Percentiles rank a stretch among this genome's conserved stretches.
Evolutionary conservation across 2,329 filamentous ascomycete genomes (phyloP).

Genomic region (Juglanconis juglandina): DNA sequence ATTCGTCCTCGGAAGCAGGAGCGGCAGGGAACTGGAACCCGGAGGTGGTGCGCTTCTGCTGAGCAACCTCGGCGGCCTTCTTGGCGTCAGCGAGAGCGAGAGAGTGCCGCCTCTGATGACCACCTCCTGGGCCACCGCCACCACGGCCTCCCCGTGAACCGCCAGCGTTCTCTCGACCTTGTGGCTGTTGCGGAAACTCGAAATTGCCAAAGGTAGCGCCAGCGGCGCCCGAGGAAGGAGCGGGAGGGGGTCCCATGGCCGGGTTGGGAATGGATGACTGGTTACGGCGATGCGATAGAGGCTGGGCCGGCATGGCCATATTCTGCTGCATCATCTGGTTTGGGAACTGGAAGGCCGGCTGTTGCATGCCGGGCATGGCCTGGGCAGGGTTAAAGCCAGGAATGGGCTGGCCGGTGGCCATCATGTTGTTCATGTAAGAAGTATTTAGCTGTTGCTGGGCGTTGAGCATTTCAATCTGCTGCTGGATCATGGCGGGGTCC

Average conservation of each 20-base stretch:
- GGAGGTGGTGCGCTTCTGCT: conserved; percentile 92
- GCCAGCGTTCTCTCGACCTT: conserved; percentile 61
- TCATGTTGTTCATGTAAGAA: conserved; percentile 96
- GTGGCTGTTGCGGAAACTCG: conserved; percentile 56
- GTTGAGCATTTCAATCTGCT: conserved; percentile 86
- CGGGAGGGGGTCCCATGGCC: conserved; percentile 81
- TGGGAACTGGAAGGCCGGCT: conserved; percentile 87
- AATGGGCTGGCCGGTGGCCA: conserved; percentile 76
- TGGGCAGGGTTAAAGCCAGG: conserved; percentile 76
- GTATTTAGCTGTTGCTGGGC: conserved; percentile 89
- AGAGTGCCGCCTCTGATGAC: conserved; percentile 92
- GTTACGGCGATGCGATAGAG: conserved; percentile 89
- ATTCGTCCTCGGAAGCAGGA: conserved; percentile 55
- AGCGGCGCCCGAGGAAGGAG: conserved; percentile 86
- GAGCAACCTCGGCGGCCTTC: conserved; percentile 92
- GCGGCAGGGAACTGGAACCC: conserved; percentile 92
- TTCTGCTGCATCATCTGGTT: conserved; percentile 72
- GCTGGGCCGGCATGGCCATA: conserved; percentile 72
- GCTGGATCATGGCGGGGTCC: conserved; percentile 96
- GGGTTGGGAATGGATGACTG: conserved; percentile 94
- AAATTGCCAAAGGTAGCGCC: conserved; percentile 77
- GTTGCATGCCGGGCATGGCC: conserved; percentile 73
- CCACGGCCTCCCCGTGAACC: conserved; percentile 66
- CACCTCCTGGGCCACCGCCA: conserved; percentile 67
- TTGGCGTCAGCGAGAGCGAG: conserved; percentile 92